phyloP scores from a whole-genome alignment of 352 stramenopile species.

The Pythium aristosporum region DNA sequence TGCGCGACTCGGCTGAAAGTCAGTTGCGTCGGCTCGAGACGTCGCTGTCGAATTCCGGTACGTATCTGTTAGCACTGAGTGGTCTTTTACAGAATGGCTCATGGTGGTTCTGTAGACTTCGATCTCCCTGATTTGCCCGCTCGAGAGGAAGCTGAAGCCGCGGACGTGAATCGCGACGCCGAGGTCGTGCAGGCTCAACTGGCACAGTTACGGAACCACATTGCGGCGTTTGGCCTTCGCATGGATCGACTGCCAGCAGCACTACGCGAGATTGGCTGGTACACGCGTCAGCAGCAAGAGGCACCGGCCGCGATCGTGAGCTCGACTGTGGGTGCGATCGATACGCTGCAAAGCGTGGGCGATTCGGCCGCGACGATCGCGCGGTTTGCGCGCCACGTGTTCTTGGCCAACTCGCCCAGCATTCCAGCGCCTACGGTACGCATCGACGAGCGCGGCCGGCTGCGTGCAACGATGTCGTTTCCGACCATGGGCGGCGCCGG shows the following conservation, averaged over 20 bases:
- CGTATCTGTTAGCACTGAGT: neutral
- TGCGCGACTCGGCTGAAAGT: conserved; percentile 21
- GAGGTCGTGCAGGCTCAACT: conserved; percentile 15
- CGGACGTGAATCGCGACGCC: conserved; percentile 18
- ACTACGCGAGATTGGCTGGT: conserved; percentile 22
- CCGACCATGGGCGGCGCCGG: conserved; percentile 14
- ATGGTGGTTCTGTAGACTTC: conserved; percentile 5
- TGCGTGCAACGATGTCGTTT: conserved; percentile 27
- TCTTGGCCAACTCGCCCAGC: conserved; percentile 26
- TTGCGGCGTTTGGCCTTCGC: conserved; percentile 23
- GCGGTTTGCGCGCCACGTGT: conserved; percentile 28
- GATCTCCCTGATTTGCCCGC: conserved; percentile 16
- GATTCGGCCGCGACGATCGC: conserved; percentile 25
- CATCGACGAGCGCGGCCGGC: conserved; percentile 22
- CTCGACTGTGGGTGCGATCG: conserved; percentile 24
- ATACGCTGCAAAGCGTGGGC: conserved; percentile 26
- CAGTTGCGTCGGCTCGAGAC: conserved; percentile 19
- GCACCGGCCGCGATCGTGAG: conserved; percentile 26
- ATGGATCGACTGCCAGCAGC: conserved; percentile 24
- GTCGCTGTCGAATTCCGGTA: conserved; percentile 18
- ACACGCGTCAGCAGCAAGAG: conserved; percentile 21
- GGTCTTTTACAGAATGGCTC: too few species aligned
- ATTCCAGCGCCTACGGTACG: conserved; percentile 21
- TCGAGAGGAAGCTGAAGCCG: conserved; percentile 9
- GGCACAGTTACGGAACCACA: conserved; percentile 10